These are phyloP conservation scores for Arthrobotrys sphaeroides DNA, from an alignment of 2,329 filamentous ascomycete species.

Conservation along the genomic window DNA sequence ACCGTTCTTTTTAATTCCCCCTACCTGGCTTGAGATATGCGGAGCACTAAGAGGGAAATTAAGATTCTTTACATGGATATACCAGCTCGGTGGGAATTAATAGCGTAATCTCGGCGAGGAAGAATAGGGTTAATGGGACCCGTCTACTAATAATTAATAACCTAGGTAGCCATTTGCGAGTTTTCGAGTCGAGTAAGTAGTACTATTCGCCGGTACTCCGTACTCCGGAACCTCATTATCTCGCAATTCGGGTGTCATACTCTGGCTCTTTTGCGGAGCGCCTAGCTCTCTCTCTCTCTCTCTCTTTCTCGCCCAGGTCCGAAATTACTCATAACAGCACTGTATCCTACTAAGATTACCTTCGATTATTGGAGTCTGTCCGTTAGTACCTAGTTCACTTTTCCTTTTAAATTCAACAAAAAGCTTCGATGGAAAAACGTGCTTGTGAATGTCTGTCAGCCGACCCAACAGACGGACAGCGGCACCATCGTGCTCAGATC, in stretches of 20 bases:
- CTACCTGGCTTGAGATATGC: not conserved
- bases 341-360: not conserved
- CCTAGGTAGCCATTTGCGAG: no score
- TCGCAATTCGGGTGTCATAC: not conserved
- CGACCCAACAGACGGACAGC: constrained; percentile 38
- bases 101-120: constrained; percentile 16
- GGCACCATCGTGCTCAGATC: constrained; percentile 34
- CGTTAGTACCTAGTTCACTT: no score
- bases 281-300: no score
- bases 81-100: not conserved
- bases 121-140: no score
- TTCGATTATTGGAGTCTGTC: no score
- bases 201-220: constrained; percentile 7
- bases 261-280: no score
- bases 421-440: not conserved
- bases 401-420: no score
- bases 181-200: not conserved
- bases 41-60: not conserved
- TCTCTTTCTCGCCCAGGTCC: no score
- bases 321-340: not conserved
- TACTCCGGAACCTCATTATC: not conserved
- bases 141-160: no score
- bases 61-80: not conserved
- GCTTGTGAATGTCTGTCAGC: not conserved
- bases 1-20: not conserved